phyloP scores from a whole-genome alignment of 1,284 basidiomycete genomes.

The Ustilago cynodontis region DNA sequence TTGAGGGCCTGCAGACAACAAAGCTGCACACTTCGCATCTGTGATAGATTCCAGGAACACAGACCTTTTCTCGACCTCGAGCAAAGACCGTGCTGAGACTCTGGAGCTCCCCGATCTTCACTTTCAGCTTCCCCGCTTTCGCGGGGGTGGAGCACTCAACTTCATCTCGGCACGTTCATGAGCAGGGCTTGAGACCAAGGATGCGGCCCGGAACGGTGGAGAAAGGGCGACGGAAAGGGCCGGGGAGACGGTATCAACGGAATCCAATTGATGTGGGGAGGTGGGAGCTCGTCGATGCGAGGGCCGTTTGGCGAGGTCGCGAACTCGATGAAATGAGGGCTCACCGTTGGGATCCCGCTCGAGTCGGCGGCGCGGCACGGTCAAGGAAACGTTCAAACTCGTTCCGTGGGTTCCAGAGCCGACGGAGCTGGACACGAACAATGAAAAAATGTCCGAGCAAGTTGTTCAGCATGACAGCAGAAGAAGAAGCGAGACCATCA shows the following conservation, averaged over 20 bases:
- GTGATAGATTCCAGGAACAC: background rate
- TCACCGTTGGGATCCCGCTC: background rate
- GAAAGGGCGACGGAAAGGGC: background rate
- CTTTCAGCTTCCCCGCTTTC: conserved; percentile 3
- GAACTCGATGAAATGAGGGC: background rate
- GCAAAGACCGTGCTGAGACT: background rate
- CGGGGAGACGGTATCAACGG: conserved; percentile 1
- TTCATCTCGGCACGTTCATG: background rate
- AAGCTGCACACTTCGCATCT: background rate
- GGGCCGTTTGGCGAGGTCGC: background rate
- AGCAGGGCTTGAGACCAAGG: background rate
- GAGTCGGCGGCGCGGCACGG: conserved; percentile 6
- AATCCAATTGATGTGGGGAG: background rate
- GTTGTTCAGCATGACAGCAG: background rate
- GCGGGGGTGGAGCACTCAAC: background rate
- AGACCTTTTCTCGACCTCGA: background rate
- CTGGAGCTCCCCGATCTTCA: background rate
- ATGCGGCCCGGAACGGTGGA: background rate
- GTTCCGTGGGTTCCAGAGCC: background rate
- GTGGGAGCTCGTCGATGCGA: background rate
- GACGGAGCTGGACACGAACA: background rate
- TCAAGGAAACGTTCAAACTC: background rate
- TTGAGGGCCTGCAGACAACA: background rate
- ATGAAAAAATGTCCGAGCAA: background rate
- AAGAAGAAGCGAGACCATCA: background rate